Evolutionary conservation across 148 eudicot species (phyloP), one percentile per base, ranked within the genome.

Genomic region (Rhododendron vialii): DNA sequence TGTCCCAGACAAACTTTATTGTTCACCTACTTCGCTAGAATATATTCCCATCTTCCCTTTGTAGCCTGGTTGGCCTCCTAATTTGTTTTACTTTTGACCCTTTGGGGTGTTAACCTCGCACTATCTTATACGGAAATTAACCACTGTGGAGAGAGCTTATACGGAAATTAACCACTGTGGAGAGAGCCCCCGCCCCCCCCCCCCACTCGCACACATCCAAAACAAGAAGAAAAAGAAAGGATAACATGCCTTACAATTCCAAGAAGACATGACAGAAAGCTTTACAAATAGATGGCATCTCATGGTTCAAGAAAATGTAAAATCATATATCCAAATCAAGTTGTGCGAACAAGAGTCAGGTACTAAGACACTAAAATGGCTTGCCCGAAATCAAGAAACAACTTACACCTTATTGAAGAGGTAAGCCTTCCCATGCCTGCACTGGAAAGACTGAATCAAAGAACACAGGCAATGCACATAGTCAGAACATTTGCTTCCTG

Each of bases 321-420:
- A 26, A 83, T 83, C 69, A 12, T 18, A 83, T 69, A n/a, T 48
- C 63, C 45, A 48, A 43, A 69, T 12, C 73, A 71, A 83, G 65
- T 30, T 33, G 65, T 80, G 20, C 26, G 0, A 80, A 80, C 63
- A 80, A 80, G 41, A 17, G 24, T 83, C 71, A 22, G 84, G 75
- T 5, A 61, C 26, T 61, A 63, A 17, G 51, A 18, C 57, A 41
- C 38, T 41, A 82, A n/a, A 83, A 38, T 43, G 79, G 28, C 76
- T 47, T 59, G 85, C 45, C 86, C 85, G 74, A 53, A 81, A 87
- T 82, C 81, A 85, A 84, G 90, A 85, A 91, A 86, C 79, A 88
- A 95, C 98, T 93, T 95, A 95, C 98, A 94, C 96, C 89, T 92
- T 94, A 86, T 84, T 92, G 95, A 95, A 95, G 96, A 95, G 98